These are phyloP conservation scores for Wickerhamomyces canadensis DNA, from an alignment of 805 yeast genomes.

Conservation along the genomic window DNA sequence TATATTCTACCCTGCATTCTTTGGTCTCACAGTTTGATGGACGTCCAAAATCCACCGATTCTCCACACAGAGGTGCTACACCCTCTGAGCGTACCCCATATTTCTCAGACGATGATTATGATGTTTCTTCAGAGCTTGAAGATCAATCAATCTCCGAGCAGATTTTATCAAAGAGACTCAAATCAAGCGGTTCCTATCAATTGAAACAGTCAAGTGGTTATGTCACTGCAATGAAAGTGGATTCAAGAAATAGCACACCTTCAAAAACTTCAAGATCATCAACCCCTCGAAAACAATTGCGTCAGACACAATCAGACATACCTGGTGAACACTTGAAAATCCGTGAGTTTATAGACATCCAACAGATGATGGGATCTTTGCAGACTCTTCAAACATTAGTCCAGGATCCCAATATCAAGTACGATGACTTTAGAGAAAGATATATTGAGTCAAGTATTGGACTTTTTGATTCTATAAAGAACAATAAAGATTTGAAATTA, in stretches of 20 bases:
- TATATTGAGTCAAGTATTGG: constrained; percentile 1
- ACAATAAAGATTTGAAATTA: no score
- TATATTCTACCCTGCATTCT: no score
- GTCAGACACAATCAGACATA: no score
- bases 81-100: no score
- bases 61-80: no score
- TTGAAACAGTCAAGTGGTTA: no score
- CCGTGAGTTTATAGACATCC: not conserved
- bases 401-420: not conserved
- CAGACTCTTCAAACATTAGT: not conserved
- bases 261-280: not conserved
- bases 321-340: not conserved
- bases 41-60: no score
- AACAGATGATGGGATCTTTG: constrained; percentile 1
- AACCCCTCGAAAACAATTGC: no score
- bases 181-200: no score
- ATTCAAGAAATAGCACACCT: not conserved
- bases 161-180: not conserved
- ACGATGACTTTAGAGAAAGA: not conserved
- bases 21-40: no score
- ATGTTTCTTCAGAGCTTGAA: not conserved
- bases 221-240: no score
- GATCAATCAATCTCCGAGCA: not conserved
- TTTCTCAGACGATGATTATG: not conserved
- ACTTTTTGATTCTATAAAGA: not conserved